Conservation (phyloP, 2,329 filamentous ascomycete species). For the Elsinoe arachidis region DNA sequence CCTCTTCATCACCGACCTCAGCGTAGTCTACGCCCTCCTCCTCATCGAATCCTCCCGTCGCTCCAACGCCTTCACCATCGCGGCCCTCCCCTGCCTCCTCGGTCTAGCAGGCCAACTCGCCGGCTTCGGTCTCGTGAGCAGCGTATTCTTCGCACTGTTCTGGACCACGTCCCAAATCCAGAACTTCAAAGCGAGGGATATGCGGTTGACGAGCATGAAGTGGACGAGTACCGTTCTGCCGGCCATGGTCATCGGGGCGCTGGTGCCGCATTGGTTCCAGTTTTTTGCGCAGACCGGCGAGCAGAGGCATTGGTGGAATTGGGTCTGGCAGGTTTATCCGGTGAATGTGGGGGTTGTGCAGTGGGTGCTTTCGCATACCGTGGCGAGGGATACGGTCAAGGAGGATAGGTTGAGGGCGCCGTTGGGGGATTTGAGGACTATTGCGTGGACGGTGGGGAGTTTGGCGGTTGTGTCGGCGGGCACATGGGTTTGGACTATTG, state of each 20-base stretch:
- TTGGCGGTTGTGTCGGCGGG: constrained; percentile 11
- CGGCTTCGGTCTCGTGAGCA: constrained; percentile 27
- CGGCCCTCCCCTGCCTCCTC: constrained; percentile 19
- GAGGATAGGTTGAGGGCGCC: constrained; percentile 16
- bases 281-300: constrained; percentile 17
- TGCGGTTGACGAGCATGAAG: constrained; percentile 24
- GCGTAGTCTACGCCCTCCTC: constrained; percentile 24
- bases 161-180: constrained; percentile 29
- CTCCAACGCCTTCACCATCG: constrained; percentile 24
- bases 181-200: constrained; percentile 28
- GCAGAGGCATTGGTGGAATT: constrained; percentile 9
- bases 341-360: constrained; percentile 18
- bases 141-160: constrained; percentile 32
- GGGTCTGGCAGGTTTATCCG: constrained; percentile 13
- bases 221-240: constrained; percentile 26
- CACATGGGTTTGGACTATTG: constrained; percentile 12
- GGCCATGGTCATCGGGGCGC: constrained; percentile 21
- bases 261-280: constrained; percentile 19
- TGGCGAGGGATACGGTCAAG: constrained; percentile 19
- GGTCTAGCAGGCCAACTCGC: constrained; percentile 23
- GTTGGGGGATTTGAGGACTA: constrained; percentile 16
- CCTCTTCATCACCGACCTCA: constrained; percentile 23
- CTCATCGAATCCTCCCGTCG: constrained; percentile 24
- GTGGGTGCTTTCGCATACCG: constrained; percentile 18
- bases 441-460: constrained; percentile 14